Conservation (phyloP, 805 yeast species). For the Yarrowia bubula region DNA sequence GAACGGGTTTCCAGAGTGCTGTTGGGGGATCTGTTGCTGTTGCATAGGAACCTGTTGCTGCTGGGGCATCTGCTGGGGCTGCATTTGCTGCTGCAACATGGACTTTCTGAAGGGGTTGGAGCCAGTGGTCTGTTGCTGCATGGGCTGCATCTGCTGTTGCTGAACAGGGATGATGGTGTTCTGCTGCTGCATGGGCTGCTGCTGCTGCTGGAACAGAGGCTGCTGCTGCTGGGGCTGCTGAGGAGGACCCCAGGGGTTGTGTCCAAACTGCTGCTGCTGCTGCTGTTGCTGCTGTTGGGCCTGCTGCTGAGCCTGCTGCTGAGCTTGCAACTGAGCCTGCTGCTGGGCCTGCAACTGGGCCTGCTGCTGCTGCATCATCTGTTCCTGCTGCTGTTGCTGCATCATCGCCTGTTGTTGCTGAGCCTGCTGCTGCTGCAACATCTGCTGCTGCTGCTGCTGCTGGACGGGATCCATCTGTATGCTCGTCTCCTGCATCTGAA, state of each 20-base stretch:
- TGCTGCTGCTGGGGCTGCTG: constrained; percentile 32
- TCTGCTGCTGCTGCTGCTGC: constrained; percentile 32
- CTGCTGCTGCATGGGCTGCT: not conserved
- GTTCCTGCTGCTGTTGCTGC: constrained; percentile 31
- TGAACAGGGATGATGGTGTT: not conserved
- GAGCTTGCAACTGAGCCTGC: constrained; percentile 30
- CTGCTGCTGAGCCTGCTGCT: constrained; percentile 28
- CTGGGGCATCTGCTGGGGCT: constrained; percentile 16
- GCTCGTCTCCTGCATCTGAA: constrained; percentile 30
- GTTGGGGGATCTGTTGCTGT: constrained; percentile 15
- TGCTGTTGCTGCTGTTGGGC: constrained; percentile 31
- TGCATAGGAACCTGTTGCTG: not conserved
- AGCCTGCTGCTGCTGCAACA: constrained; percentile 29
- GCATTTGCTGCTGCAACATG: constrained; percentile 18
- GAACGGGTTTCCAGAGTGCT: constrained; percentile 29
- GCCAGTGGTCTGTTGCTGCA: constrained; percentile 26
- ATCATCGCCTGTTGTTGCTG: constrained; percentile 29
- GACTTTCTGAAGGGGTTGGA: constrained; percentile 33
- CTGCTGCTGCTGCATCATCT: constrained; percentile 27
- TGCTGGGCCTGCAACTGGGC: constrained; percentile 30
- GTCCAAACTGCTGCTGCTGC: constrained; percentile 29
- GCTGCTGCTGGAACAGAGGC: constrained; percentile 23
- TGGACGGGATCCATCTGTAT: constrained; percentile 29
- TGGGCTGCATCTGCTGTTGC: not conserved
- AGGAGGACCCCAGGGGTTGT: constrained; percentile 28